Evolutionary conservation across 106 monocot genomes (phyloP), one percentile per base, ranked within the genome.

Genomic region (Dendrobium catenatum): DNA sequence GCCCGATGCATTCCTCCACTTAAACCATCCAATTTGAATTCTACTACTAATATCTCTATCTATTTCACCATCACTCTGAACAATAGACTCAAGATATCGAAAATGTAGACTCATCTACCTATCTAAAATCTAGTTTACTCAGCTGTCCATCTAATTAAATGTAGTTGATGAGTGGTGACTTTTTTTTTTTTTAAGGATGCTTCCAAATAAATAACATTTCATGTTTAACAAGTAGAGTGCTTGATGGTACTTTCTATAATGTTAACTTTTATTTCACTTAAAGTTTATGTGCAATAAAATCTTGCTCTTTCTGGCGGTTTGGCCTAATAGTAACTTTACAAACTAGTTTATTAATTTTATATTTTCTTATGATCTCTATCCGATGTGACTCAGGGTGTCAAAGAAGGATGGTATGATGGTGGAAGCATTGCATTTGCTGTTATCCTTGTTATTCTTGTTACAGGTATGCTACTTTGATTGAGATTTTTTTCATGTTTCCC

Each of bases 351-450:
- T 16, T 13, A 48, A 13, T 24, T 27, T 9, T 49, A 42, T 67
- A 10, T 55, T 75, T 43, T 85, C 19, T 66, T 70, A 74, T 20
- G 51, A 11, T 10, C 29, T 68, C 68, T 80, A 67, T 19, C 49
- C 37, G 15, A 13, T 43, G 75, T 68, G 55, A 47, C 80, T 72
- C 48, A 98, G 92, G 97, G 97, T 42, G 82, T 92, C 68, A 98
- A 98, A 83, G 94, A 98, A 88, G 97, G 97, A 73, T 98, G 97
- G 97, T 98, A 94, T 84, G 94, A 98, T 89, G 97, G 97, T 72
- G 97, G 88, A 27, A 98, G 97, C 87, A 98, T 98, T 78, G 90
- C 86, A 33, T 87, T 92, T 84, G 97, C 97, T 83, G 94, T 98
- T 81, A 80, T 93, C 77, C 89, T 98, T 78, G 97, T 98, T 79